Percentiles rank a stretch among this genome's conserved stretches.
Conservation (phyloP, 306 rosid species). For the Vigna unguiculata region DNA sequence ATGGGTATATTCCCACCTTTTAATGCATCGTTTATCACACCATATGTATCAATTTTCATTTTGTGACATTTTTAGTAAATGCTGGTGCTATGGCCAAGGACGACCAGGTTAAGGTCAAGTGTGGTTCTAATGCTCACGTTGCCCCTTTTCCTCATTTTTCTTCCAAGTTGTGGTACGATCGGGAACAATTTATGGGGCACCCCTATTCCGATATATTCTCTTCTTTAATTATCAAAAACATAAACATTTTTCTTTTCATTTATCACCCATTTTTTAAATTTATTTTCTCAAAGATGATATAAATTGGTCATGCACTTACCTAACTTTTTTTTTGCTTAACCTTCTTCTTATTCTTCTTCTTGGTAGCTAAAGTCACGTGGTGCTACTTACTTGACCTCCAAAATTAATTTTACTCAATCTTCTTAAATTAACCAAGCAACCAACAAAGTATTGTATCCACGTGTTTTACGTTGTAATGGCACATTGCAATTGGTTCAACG, state of each 20-base stretch:
- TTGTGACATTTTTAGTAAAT: no score
- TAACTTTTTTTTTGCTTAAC: no score
- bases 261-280: no score
- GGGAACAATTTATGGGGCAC: neutral
- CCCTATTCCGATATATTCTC: neutral
- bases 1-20: constrained; percentile 43
- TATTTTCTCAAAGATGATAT: no score
- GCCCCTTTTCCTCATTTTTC: neutral
- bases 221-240: no score
- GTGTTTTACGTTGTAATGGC: neutral
- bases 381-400: neutral
- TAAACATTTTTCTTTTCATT: no score
- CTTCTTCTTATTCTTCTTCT: no score
- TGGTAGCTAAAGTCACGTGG: no score
- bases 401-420: neutral
- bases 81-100: neutral
- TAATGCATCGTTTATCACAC: constrained; percentile 29
- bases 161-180: neutral
- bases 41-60: no score
- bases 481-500: constrained; percentile 15
- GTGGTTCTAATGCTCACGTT: neutral
- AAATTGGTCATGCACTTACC: no score
- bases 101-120: neutral
- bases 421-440: neutral
- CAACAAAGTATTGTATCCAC: neutral